Evolutionary conservation across 805 yeast species (phyloP).

Genomic region (Ogataea naganishii): DNA sequence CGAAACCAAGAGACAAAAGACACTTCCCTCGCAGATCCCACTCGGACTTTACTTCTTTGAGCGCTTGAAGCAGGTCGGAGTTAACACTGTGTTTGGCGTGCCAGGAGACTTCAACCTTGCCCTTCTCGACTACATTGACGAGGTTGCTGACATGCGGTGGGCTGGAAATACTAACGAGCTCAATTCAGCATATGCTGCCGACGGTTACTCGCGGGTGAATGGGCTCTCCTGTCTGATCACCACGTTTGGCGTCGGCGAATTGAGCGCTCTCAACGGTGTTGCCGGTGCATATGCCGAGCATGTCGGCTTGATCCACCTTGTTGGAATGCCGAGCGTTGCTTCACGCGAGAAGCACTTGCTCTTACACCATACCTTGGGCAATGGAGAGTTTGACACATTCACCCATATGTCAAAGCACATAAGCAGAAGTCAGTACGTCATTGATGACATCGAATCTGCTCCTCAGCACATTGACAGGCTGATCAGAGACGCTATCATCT

Average conservation of each 20-base stretch:
- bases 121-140: conserved; percentile 56
- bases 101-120: conserved; percentile 71
- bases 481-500: conserved; percentile 55
- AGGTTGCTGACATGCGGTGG: conserved; percentile 67
- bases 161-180: conserved; percentile 80
- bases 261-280: conserved; percentile 68
- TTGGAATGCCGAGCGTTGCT: conserved; percentile 69
- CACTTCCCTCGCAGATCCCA: conserved; percentile 28
- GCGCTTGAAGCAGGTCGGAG: conserved; percentile 60
- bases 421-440: conserved; percentile 52
- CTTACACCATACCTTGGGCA: conserved; percentile 70
- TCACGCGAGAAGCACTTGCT: conserved; percentile 62
- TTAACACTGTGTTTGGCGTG: conserved; percentile 60
- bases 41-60: conserved; percentile 68
- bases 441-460: conserved; percentile 53
- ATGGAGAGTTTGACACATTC: conserved; percentile 71
- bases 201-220: conserved; percentile 73
- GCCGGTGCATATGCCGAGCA: conserved; percentile 82
- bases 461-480: conserved; percentile 64
- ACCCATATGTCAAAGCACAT: conserved; percentile 65
- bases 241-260: conserved; percentile 80
- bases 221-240: conserved; percentile 62
- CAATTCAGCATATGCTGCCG: conserved; percentile 78
- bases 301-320: conserved; percentile 70
- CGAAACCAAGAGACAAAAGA: conserved; percentile 11